A percentile compares a stretch with the other conserved stretches of the same genome.
Conservation (phyloP, 2,329 filamentous ascomycete species). For the Colletotrichum caudatum region DNA sequence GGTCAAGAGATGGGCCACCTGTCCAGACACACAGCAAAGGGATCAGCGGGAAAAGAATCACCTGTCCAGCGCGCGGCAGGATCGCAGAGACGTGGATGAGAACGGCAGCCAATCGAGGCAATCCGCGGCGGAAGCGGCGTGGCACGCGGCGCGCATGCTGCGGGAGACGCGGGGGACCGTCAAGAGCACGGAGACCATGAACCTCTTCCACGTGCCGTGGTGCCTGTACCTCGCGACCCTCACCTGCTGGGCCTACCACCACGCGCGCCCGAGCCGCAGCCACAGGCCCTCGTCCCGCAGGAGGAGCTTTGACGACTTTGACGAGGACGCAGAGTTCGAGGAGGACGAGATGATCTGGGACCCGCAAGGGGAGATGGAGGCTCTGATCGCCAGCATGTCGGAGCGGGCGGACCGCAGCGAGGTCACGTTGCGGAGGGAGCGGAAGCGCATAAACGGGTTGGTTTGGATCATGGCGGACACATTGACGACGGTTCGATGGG, state of each 20-base stretch:
- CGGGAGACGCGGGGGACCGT: slow-evolving; percentile 62
- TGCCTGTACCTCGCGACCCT: slow-evolving; percentile 70
- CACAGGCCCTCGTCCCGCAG: slow-evolving; percentile 9
- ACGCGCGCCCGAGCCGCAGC: slow-evolving; percentile 47
- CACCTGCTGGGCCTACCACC: slow-evolving; percentile 69
- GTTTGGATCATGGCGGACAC: slow-evolving; percentile 67
- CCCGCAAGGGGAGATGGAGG: slow-evolving; percentile 61
- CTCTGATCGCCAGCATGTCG: slow-evolving; percentile 55
- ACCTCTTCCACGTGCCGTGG: slow-evolving; percentile 72
- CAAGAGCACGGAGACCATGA: slow-evolving; percentile 63
- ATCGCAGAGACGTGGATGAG: not conserved
- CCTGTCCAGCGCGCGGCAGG: not conserved
- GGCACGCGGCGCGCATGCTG: slow-evolving; percentile 66
- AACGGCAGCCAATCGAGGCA: slow-evolving; percentile 4
- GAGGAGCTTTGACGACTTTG: slow-evolving; percentile 40
- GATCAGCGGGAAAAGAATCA: not conserved
- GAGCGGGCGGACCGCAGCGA: slow-evolving; percentile 47
- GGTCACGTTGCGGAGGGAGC: slow-evolving; percentile 52
- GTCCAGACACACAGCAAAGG: slow-evolving; percentile 9
- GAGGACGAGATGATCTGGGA: slow-evolving; percentile 65
- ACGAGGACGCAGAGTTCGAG: slow-evolving; percentile 44
- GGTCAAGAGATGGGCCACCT: slow-evolving; percentile 63
- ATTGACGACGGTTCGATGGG: slow-evolving; percentile 69
- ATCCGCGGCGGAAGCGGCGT: slow-evolving; percentile 58
- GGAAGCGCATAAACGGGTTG: slow-evolving; percentile 63